These are phyloP conservation scores for Podila clonocystis DNA, from an alignment of 192 early-diverging fungal genomes.

Conservation along the genomic window DNA sequence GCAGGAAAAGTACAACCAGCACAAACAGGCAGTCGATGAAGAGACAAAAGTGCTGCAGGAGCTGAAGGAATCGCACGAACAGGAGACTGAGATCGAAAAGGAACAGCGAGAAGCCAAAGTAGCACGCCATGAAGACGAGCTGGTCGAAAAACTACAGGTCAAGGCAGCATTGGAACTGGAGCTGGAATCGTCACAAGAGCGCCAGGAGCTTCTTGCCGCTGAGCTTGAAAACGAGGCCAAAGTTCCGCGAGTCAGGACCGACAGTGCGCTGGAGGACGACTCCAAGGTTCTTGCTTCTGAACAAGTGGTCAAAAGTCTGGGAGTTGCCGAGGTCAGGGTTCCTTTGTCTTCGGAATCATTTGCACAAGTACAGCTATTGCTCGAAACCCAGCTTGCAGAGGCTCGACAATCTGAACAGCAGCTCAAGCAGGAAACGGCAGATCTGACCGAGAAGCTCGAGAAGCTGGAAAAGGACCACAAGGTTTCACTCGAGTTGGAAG, in stretches of 20 bases:
- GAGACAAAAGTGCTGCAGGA: slow-evolving; percentile 11
- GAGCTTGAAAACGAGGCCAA: slow-evolving; percentile 8
- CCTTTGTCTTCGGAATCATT: background rate
- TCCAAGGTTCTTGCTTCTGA: slow-evolving; percentile 11
- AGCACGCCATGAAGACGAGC: slow-evolving; percentile 14
- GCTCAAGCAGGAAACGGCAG: slow-evolving; percentile 20
- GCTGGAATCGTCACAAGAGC: slow-evolving; percentile 9
- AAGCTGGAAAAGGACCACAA: slow-evolving; percentile 15
- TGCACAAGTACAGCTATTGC: background rate
- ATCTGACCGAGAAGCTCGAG: slow-evolving; percentile 25
- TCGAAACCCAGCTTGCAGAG: slow-evolving; percentile 17
- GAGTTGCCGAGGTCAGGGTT: background rate
- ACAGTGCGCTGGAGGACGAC: slow-evolving; percentile 3
- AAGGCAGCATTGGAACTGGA: slow-evolving; percentile 30
- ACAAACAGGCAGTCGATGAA: slow-evolving; percentile 15
- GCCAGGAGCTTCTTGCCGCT: background rate
- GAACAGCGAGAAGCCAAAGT: slow-evolving; percentile 14
- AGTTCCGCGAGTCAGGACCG: background rate
- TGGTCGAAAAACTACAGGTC: slow-evolving; percentile 21
- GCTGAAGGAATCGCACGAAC: background rate
- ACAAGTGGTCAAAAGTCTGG: background rate
- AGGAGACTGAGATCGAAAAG: slow-evolving; percentile 4
- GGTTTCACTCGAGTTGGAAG: slow-evolving; percentile 27
- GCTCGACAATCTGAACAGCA: slow-evolving; percentile 26
- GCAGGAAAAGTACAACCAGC: slow-evolving; percentile 17